A percentile compares a stretch with the other conserved stretches of the same genome.
phyloP scores from a whole-genome alignment of 768 basidiomycete genomes.

The Lactarius deliciosus region DNA sequence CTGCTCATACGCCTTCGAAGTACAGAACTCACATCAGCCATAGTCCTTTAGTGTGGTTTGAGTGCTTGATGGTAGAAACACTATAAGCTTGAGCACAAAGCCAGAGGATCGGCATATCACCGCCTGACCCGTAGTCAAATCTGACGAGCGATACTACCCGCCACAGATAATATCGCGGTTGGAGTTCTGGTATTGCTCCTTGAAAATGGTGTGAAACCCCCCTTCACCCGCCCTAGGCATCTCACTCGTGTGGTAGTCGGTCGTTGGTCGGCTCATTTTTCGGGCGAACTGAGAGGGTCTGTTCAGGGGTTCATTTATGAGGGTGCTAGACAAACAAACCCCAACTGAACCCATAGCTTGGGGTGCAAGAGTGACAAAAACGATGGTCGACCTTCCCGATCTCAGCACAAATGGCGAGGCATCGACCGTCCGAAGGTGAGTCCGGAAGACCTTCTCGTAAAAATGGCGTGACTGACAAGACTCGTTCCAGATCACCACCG shows the following conservation, averaged over 20 bases:
- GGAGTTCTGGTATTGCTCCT: not conserved
- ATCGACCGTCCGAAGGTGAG: not conserved
- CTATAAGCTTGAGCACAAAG: constrained; percentile 46
- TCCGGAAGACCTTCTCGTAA: not conserved
- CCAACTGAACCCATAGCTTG: too few species aligned
- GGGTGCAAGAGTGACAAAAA: too few species aligned
- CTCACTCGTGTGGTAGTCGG: too few species aligned
- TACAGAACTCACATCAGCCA: constrained; percentile 71
- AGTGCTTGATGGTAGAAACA: constrained; percentile 48
- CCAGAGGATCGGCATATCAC: constrained; percentile 35
- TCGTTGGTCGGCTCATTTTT: too few species aligned
- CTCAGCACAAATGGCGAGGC: constrained; percentile 1
- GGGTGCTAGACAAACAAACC: too few species aligned
- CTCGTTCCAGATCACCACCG: constrained; percentile 50
- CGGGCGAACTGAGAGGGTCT: too few species aligned
- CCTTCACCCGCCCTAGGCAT: too few species aligned
- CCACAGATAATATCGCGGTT: not conserved
- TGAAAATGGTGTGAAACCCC: too few species aligned
- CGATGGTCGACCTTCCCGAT: too few species aligned
- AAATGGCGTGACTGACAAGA: constrained; percentile 40
- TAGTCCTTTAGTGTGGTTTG: constrained; percentile 55
- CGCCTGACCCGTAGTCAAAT: not conserved
- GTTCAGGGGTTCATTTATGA: too few species aligned
- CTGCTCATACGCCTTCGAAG: constrained; percentile 57
- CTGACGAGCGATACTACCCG: not conserved